Evolutionary conservation across 176 grass and related monocot species (phyloP), one percentile per base, ranked within the genome.

Genomic region (Dactylis glomerata): DNA sequence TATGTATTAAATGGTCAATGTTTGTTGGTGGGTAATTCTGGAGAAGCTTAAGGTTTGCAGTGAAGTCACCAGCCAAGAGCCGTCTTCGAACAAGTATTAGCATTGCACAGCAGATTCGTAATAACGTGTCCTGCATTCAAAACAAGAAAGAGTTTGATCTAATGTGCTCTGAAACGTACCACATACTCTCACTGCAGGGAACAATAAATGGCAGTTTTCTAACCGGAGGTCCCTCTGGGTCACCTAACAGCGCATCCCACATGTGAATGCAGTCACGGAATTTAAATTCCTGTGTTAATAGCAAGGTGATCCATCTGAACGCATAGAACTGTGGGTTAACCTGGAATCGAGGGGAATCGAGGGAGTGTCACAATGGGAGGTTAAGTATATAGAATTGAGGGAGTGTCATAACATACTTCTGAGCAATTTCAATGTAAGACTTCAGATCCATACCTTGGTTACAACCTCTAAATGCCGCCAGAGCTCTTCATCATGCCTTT

Each of bases 291-390:
- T 95, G 96, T 16, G 93, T 99, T 82, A 99, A 72, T 56, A 99
- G 86, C 57, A 99, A 82, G 22, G 96, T 94, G 73, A 99, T 99
- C 96, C 96, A 99, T 92, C 96, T 92, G 85, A 99, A 99, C 85
- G 96, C 96, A 76, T 99, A 96, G 73, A 99, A 96, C 70, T 96
- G 96, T 9, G 93, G 91, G 84, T 94, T 99, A 75, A 99, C 96
- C 96, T 99, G 89, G 32, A 68, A 89, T 44, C 5, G 50, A 26
- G 17, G 4, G 89, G 32, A 68, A 89, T 44, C 5, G 50, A 26
- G 17, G 4, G 47, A 77, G 22, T 24, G 4, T 78, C 70, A 82
- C 9, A n/a, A 19, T 55, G 17, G 72, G 40, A 78, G 46, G 64
- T 73, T 28, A 47, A 66, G 37, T 79, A 55, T 22, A 34, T 42